Evolutionary conservation across 768 basidiomycete species (phyloP).

Genomic region (Calocybe indica): DNA sequence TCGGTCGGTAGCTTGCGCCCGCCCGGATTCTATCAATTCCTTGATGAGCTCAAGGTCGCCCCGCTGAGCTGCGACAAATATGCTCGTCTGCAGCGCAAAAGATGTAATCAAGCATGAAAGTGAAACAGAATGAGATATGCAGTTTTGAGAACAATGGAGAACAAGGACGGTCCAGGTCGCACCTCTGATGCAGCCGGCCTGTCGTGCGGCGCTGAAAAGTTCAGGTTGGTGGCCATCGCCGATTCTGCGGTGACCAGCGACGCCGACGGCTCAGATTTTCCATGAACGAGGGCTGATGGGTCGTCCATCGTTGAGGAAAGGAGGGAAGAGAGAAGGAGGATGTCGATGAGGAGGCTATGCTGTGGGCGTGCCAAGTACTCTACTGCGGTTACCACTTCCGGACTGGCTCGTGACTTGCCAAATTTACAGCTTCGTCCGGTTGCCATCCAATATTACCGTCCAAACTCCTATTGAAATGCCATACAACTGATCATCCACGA

Average conservation of each 20-base stretch:
- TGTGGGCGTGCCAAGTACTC: no score
- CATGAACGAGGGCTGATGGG: conserved; percentile 26
- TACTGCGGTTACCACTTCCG: no score
- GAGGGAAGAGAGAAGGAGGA: not conserved
- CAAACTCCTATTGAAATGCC: no score
- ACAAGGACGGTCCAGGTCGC: conserved; percentile 9
- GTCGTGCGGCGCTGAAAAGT: conserved; percentile 29
- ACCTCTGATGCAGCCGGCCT: conserved; percentile 36
- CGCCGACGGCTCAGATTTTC: conserved; percentile 46
- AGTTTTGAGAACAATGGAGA: not conserved
- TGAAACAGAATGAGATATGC: not conserved
- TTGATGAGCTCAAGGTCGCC: conserved; percentile 69
- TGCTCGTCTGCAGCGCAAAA: conserved; percentile 37
- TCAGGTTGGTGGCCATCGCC: conserved; percentile 39
- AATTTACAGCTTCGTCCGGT: no score
- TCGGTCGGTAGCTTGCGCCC: conserved; percentile 66
- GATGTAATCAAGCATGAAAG: not conserved
- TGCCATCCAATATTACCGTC: no score
- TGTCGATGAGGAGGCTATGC: no score
- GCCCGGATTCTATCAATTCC: conserved; percentile 64
- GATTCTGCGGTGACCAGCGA: conserved; percentile 41
- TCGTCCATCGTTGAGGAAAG: conserved; percentile 28
- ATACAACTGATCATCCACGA: no score
- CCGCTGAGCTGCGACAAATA: conserved; percentile 84
- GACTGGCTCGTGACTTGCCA: no score